Evolutionary conservation across 768 basidiomycete species (phyloP).

Genomic region (Lactarius akahatsu): DNA sequence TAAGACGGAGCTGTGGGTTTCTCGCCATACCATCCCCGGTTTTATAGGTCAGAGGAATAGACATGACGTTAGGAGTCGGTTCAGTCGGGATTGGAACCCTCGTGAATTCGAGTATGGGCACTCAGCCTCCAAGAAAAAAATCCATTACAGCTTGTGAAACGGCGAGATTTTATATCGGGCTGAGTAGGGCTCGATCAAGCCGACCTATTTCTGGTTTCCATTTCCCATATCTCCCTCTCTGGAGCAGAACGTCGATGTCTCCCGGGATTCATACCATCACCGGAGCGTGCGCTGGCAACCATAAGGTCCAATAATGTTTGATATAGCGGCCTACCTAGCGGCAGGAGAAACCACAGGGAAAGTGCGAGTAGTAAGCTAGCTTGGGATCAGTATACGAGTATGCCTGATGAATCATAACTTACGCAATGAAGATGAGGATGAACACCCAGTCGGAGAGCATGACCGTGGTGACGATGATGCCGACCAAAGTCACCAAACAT

Average conservation of each 20-base stretch:
- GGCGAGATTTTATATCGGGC: slow-evolving; percentile 8
- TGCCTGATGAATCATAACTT: neutral
- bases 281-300: slow-evolving; percentile 42
- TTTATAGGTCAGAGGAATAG: slow-evolving; percentile 2
- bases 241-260: slow-evolving; percentile 43
- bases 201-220: slow-evolving; percentile 45
- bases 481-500: neutral
- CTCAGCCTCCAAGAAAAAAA: neutral
- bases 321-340: slow-evolving; percentile 56
- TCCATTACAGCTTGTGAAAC: neutral
- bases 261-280: slow-evolving; percentile 31
- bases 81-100: slow-evolving; percentile 4
- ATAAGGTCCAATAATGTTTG: slow-evolving; percentile 44
- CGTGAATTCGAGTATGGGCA: slow-evolving; percentile 7
- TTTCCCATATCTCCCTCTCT: slow-evolving; percentile 60
- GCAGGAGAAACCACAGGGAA: slow-evolving; percentile 65
- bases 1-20: neutral
- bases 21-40: neutral
- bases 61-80: neutral
- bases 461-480: neutral
- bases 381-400: neutral
- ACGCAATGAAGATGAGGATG: neutral
- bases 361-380: slow-evolving; percentile 46
- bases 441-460: slow-evolving; percentile 6
- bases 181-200: slow-evolving; percentile 26